Base-by-base conservation (phyloP, 768 basidiomycete genomes). In the Pleurotus salmoneostramineus region DNA sequence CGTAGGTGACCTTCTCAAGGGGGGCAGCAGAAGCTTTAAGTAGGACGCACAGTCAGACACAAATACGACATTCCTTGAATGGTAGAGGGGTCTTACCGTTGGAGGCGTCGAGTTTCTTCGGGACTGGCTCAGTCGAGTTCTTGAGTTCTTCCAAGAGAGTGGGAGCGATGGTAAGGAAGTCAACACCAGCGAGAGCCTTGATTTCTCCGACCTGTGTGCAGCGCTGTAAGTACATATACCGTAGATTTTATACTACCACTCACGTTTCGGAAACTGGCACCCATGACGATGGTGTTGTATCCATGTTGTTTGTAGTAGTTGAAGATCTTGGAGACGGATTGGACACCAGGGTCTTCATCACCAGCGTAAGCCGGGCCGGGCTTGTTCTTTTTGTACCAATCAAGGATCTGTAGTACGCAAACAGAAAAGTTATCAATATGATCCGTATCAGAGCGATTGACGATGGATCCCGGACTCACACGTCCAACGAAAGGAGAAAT, bases 221-320 rank as follows among this genome's bases (percentile, higher is more conserved):
- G 21, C 21, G 21, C 21, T 27, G 21, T 27, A 27, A 27, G 21
- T 27, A 27, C 21, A 27, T 27, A 27, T 27, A 27, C 3, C 21
- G 21, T 27, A 27, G 1, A 27, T 27, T 27, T 27, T 27, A 27
- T 27, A 27, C 31, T 14, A 32, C 17, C 33, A 77, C 89, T 58
- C 65, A 95, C 88, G 81, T 98, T 98, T 71, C 97, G 91, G 95
- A 99, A 98, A 34, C 94, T 96, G 59, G 97, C 97, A 70, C 96
- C 97, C 97, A 98, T 98, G 73, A 98, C 96, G 75, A 99, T 98
- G 65, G 97, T 99, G 68, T 95, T 93, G 85, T 99, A 98, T 60
- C 84, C 83, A 77, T 98, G 85, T 72, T 97, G 95, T 83, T 98
- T 98, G 86, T 99, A 99, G 76, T 95, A 98, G 82, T 96, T 92